Conservation (phyloP, 306 rosid genomes). For the Dalbergia cultrata region DNA sequence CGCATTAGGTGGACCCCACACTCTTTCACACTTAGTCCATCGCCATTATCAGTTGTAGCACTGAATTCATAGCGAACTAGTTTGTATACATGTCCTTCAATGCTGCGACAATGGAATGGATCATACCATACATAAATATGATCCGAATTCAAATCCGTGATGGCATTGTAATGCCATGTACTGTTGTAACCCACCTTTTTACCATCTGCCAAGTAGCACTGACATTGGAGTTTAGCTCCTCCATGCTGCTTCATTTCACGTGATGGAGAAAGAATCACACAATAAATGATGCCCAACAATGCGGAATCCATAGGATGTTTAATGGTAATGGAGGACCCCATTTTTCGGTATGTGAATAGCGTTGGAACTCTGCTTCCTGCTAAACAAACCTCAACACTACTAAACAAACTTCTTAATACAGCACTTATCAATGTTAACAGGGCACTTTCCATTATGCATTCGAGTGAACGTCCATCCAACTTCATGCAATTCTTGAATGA, state of each 20-base stretch:
- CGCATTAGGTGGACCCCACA: neutral
- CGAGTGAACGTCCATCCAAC: neutral
- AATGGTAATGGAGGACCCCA: neutral
- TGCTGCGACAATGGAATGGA: neutral
- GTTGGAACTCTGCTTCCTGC: neutral
- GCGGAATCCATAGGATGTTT: neutral
- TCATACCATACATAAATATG: conserved; percentile 34
- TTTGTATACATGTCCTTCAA: neutral
- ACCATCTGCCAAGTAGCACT: neutral
- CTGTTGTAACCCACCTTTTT: neutral
- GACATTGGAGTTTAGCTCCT: neutral
- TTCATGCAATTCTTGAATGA: conserved; percentile 8
- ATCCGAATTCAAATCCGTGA: neutral
- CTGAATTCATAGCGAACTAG: neutral
- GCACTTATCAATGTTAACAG: neutral
- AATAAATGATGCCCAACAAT: neutral
- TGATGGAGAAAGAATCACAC: neutral
- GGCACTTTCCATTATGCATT: neutral
- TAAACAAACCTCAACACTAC: neutral
- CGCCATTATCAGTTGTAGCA: neutral
- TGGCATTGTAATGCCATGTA: neutral
- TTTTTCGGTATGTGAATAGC: neutral
- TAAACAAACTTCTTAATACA: too few species aligned
- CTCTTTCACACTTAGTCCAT: neutral
- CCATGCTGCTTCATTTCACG: neutral